A percentile compares a stretch with the other conserved stretches of the same genome.
phyloP scores from a whole-genome alignment of 2,329 filamentous ascomycete species.

The Exophiala sp. region DNA sequence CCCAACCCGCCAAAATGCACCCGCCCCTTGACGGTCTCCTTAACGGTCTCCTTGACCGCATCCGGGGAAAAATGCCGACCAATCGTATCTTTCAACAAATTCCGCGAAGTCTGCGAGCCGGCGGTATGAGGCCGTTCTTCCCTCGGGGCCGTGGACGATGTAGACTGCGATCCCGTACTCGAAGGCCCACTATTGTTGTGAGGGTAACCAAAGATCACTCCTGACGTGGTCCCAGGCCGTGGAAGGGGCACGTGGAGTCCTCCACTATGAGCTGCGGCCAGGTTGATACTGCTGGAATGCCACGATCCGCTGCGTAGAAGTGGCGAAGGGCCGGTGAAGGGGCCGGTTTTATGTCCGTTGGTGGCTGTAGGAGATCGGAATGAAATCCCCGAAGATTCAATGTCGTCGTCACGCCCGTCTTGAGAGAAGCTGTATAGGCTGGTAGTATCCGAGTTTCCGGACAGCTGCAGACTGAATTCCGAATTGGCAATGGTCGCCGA shows the following conservation, averaged over 20 bases:
- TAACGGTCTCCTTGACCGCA: too few relatives aligned
- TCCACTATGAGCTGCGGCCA: background rate
- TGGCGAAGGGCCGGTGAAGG: slow-evolving; percentile 11
- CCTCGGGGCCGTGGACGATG: background rate
- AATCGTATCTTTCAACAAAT: slow-evolving; percentile 26
- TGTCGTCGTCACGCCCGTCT: slow-evolving; percentile 22
- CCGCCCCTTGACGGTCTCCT: too few relatives aligned
- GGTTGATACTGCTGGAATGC: slow-evolving; percentile 10
- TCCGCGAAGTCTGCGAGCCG: slow-evolving; percentile 10
- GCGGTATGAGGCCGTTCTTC: slow-evolving; percentile 7
- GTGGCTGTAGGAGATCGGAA: slow-evolving; percentile 22
- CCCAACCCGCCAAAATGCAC: slow-evolving; percentile 22
- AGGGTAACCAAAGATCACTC: too few relatives aligned
- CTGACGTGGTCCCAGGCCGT: too few relatives aligned
- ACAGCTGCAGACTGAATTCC: slow-evolving; percentile 30
- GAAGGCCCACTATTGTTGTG: background rate
- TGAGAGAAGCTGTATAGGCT: slow-evolving; percentile 27
- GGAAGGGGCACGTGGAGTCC: too few relatives aligned
- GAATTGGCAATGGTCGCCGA: slow-evolving; percentile 56
- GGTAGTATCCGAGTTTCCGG: slow-evolving; percentile 26
- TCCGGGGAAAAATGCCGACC: slow-evolving; percentile 24
- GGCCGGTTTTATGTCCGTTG: slow-evolving; percentile 14
- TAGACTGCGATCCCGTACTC: background rate
- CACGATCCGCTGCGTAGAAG: slow-evolving; percentile 18
- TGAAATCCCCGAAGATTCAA: slow-evolving; percentile 23